These are phyloP conservation scores for Boletus tylopilopsis DNA, from an alignment of 768 basidiomycete genomes.

Conservation along the genomic window DNA sequence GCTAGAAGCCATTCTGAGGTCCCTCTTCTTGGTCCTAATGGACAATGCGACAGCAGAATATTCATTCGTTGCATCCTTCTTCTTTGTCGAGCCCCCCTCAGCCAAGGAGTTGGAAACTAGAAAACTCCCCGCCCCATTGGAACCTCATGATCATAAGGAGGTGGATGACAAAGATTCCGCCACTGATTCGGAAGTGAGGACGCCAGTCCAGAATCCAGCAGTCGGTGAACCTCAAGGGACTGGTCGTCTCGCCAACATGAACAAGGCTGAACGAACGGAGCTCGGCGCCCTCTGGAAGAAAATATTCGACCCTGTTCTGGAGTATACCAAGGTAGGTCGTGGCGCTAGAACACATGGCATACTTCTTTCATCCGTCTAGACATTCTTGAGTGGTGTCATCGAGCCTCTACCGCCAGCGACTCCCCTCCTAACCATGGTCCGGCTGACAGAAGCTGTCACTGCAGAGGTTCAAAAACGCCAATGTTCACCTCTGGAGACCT, in stretches of 20 bases:
- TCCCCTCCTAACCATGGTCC: conserved; percentile 86
- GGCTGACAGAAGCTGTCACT: conserved; percentile 79
- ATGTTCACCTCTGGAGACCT: conserved; percentile 77
- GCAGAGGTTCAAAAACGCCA: conserved; percentile 71
- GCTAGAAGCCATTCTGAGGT: conserved; percentile 80
- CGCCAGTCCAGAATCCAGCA: conserved; percentile 25
- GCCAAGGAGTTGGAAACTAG: conserved; percentile 34
- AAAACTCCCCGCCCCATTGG: conserved; percentile 31
- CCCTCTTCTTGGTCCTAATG: conserved; percentile 84
- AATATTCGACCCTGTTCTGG: conserved; percentile 86
- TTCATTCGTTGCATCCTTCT: conserved; percentile 82
- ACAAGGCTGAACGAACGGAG: conserved; percentile 58
- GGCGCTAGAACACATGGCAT: background rate
- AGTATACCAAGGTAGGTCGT: conserved; percentile 68
- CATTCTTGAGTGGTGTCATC: conserved; percentile 63
- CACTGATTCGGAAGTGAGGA: conserved; percentile 49
- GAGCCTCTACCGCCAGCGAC: conserved; percentile 73
- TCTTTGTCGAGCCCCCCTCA: conserved; percentile 41
- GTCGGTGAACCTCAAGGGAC: conserved; percentile 25
- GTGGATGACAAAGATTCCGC: conserved; percentile 40
- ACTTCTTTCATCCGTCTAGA: conserved; percentile 36
- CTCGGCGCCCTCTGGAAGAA: conserved; percentile 83
- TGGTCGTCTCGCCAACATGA: conserved; percentile 31
- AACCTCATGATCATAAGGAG: conserved; percentile 42
- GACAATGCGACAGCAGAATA: conserved; percentile 95